These are phyloP conservation scores for Durio zibethinus DNA, from an alignment of 345 rosid genomes.

Conservation along the genomic window DNA sequence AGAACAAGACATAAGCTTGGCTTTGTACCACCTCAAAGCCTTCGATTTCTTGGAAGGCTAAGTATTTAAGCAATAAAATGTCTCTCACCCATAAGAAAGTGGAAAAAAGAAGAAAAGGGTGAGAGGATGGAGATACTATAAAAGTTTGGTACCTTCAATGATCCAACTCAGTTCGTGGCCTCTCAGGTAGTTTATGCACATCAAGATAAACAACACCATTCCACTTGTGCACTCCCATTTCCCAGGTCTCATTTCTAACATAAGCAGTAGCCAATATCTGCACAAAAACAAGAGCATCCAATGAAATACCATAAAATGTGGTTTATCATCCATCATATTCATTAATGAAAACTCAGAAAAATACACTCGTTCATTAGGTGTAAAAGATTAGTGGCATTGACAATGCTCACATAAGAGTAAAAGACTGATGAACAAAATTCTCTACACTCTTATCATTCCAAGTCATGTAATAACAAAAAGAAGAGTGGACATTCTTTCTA, in stretches of 20 bases:
- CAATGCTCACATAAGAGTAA: neutral
- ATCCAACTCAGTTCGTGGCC: constrained; percentile 77
- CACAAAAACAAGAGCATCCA: constrained; percentile 17
- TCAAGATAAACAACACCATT: constrained; percentile 91
- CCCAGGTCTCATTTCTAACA: constrained; percentile 85
- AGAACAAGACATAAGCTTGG: constrained; percentile 9
- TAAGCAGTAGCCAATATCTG: constrained; percentile 92
- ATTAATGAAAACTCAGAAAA: neutral
- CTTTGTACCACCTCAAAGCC: neutral
- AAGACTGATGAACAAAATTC: neutral
- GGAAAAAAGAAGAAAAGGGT: neutral
- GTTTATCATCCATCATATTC: neutral
- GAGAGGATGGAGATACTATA: neutral
- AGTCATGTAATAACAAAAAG: neutral
- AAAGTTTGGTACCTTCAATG: constrained; percentile 62
- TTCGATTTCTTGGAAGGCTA: neutral
- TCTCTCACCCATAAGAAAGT: neutral
- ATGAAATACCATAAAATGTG: neutral
- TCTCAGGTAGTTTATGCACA: constrained; percentile 89
- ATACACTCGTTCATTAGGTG: neutral
- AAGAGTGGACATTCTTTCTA: neutral
- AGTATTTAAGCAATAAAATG: neutral
- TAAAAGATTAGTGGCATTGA: neutral
- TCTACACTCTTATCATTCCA: neutral
- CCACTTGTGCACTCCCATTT: constrained; percentile 99